A percentile compares a stretch with the other conserved stretches of the same genome.
phyloP scores from a whole-genome alignment of 2,329 filamentous ascomycete species.

The Parascedosporium putredinis region DNA sequence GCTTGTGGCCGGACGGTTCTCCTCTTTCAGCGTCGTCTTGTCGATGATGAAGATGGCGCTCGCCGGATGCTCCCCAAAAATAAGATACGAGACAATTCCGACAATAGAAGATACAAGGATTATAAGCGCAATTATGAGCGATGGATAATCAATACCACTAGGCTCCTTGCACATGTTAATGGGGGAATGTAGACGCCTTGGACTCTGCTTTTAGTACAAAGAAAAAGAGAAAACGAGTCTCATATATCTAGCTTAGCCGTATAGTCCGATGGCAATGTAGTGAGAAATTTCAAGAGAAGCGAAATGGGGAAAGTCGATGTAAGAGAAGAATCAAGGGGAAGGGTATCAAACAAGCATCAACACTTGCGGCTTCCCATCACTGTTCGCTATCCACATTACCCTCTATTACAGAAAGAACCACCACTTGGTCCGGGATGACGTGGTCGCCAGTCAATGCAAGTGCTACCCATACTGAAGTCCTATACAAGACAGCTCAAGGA shows the following conservation, averaged over 20 bases:
- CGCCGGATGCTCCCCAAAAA: background rate
- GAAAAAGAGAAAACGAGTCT: background rate
- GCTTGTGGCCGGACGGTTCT: background rate
- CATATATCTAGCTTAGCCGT: too few species aligned
- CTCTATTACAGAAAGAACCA: too few species aligned
- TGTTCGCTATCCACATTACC: background rate
- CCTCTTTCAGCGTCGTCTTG: background rate
- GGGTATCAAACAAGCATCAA: background rate
- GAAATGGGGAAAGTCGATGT: too few species aligned
- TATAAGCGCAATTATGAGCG: slow-evolving; percentile 5
- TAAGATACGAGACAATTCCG: slow-evolving; percentile 3
- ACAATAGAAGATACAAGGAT: slow-evolving; percentile 3
- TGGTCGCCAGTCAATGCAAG: too few species aligned
- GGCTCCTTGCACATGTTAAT: background rate
- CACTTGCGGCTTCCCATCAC: background rate
- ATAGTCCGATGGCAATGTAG: too few species aligned
- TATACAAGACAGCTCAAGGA: too few species aligned
- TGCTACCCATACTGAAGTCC: too few species aligned
- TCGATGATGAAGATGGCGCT: background rate
- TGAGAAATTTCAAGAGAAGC: too few species aligned
- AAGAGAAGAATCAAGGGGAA: too few species aligned
- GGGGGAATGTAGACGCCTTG: too few species aligned
- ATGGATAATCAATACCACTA: background rate
- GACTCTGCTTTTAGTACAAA: too few species aligned
- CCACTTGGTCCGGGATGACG: too few species aligned